Evolutionary conservation across 306 rosid genomes (phyloP).

Genomic region (Datisca glomerata): DNA sequence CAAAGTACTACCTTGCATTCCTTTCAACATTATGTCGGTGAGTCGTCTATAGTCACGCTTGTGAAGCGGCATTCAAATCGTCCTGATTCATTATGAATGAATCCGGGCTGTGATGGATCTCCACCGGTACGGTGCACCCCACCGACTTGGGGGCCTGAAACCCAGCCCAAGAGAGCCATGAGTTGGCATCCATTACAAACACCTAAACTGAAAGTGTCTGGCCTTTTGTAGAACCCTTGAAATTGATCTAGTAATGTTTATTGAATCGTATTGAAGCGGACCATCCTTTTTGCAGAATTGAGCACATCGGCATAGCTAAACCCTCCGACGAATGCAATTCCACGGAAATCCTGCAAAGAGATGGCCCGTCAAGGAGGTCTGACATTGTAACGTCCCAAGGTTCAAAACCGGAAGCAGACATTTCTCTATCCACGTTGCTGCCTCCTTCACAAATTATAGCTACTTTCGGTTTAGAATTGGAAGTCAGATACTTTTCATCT

Average conservation of each 20-base stretch:
- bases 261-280: conserved; percentile 72
- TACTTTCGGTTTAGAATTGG: no score
- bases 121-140: conserved; percentile 78
- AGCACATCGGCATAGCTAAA: conserved; percentile 93
- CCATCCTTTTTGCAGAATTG: conserved; percentile 94
- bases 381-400: no score
- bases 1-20: conserved; percentile 74
- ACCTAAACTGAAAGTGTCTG: no score
- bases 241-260: conserved; percentile 51
- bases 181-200: conserved; percentile 97
- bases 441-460: no score
- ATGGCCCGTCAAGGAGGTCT: no score
- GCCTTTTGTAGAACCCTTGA: no score
- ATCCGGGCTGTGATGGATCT: conserved; percentile 79
- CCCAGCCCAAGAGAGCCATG: no score
- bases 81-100: conserved; percentile 82
- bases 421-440: conserved; percentile 88
- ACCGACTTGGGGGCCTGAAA: conserved; percentile 71
- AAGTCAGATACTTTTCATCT: conserved; percentile 65
- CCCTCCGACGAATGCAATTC: no score
- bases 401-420: conserved; percentile 88
- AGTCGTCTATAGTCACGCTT: no score
- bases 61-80: conserved; percentile 89
- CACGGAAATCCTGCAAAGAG: no score
- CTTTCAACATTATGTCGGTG: conserved; percentile 78